Percentiles rank a stretch among this genome's conserved stretches.
These are phyloP conservation scores for Penicillium brevicompactum DNA, from an alignment of 2,329 filamentous ascomycete genomes.

Conservation along the genomic window DNA sequence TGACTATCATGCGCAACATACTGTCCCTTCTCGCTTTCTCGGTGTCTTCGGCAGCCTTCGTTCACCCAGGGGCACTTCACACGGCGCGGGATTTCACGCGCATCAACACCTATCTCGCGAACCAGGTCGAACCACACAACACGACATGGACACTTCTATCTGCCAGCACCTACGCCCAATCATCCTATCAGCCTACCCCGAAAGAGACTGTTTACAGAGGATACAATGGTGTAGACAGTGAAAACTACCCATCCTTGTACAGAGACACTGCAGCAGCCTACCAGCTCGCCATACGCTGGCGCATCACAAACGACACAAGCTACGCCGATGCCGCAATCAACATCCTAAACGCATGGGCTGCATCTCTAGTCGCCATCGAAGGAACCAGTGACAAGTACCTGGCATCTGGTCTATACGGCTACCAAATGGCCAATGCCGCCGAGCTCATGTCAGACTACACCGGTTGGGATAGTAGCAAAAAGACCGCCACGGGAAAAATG, in stretches of 20 bases:
- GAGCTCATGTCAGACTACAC: conserved; percentile 45
- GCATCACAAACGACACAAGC: conserved; percentile 38
- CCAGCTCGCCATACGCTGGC: conserved; percentile 45
- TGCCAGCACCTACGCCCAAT: conserved; percentile 28
- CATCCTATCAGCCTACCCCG: conserved; percentile 32
- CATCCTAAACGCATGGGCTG: conserved; percentile 45
- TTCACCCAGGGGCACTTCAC: conserved; percentile 41
- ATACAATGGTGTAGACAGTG: conserved; percentile 20
- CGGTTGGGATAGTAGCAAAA: conserved; percentile 32
- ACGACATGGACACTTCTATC: conserved; percentile 39
- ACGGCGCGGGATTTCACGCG: conserved; percentile 42
- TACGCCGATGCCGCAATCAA: conserved; percentile 41
- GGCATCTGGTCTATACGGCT: conserved; percentile 48
- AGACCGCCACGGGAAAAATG: conserved; percentile 32
- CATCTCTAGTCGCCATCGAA: conserved; percentile 34
- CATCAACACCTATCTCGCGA: conserved; percentile 41
- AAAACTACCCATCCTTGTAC: conserved; percentile 40
- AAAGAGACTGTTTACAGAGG: conserved; percentile 41
- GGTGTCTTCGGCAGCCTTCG: conserved; percentile 16
- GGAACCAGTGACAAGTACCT: conserved; percentile 44
- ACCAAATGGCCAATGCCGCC: conserved; percentile 51
- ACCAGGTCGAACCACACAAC: conserved; percentile 38
- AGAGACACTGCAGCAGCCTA: conserved; percentile 43
- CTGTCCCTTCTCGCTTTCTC: neutral
- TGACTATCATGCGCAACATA: neutral